phyloP scores from a whole-genome alignment of 257 asterid species.

The Scutellaria barbata region DNA sequence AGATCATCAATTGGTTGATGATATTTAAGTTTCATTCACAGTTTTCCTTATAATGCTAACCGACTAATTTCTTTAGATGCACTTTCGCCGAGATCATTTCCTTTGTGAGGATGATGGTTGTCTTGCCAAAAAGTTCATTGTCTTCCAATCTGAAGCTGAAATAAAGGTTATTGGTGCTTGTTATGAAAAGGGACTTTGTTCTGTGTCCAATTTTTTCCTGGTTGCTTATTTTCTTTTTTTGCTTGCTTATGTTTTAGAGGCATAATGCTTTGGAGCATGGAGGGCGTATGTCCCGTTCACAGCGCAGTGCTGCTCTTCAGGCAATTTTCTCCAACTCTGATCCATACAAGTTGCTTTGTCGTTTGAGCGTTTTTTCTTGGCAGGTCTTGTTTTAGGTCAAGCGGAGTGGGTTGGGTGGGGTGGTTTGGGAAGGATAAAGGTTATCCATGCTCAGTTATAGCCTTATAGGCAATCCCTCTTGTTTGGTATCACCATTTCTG shows the following conservation, averaged over 20 bases:
- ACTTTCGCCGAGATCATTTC: conserved; percentile 82
- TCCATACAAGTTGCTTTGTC: conserved; percentile 17
- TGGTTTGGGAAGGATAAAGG: not conserved
- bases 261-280: conserved; percentile 92
- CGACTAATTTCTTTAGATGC: conserved; percentile 57
- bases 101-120: conserved; percentile 92
- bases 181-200: not conserved
- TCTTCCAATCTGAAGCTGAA: conserved; percentile 82
- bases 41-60: conserved; percentile 28
- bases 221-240: conserved; percentile 24
- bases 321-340: conserved; percentile 45
- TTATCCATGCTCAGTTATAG: conserved; percentile 16
- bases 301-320: conserved; percentile 98
- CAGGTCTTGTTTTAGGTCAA: not conserved
- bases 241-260: conserved; percentile 60
- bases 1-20: conserved; percentile 29
- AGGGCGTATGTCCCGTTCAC: conserved; percentile 95
- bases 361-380: conserved; percentile 11
- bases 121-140: conserved; percentile 83
- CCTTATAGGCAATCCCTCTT: not conserved
- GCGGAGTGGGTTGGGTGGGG: not conserved
- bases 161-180: conserved; percentile 58
- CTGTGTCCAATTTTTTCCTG: not conserved
- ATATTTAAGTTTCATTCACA: conserved; percentile 25
- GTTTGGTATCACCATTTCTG: not conserved